Conservation (phyloP, 345 rosid species). For the Eutrema heterophyllum region DNA sequence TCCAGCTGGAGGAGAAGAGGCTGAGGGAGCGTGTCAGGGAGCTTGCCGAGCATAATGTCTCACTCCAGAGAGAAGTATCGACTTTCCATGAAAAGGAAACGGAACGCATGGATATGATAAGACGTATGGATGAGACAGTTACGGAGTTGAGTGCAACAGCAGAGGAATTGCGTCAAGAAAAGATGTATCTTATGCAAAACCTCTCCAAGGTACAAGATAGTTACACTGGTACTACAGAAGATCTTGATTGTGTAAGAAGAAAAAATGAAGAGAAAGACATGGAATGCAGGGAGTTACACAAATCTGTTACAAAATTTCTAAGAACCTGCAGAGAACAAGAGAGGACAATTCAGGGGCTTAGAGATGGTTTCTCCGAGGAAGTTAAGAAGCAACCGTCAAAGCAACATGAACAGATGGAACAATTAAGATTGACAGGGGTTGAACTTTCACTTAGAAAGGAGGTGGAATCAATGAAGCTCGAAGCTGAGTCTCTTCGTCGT, state of each 20-base stretch:
- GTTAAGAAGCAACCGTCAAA: conserved; percentile 37
- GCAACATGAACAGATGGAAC: conserved; percentile 61
- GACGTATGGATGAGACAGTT: conserved; percentile 52
- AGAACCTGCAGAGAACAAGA: conserved; percentile 82
- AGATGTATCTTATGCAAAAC: conserved; percentile 37
- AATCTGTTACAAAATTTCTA: conserved; percentile 48
- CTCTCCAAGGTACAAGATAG: conserved; percentile 52
- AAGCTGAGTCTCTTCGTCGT: conserved; percentile 64
- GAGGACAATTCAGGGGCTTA: conserved; percentile 73
- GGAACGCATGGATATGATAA: conserved; percentile 50
- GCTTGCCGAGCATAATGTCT: conserved; percentile 93
- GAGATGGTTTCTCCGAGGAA: conserved; percentile 44
- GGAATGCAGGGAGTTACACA: conserved; percentile 81
- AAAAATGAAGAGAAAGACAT: conserved; percentile 71
- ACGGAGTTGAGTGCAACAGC: conserved; percentile 43
- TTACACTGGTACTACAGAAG: conserved; percentile 37
- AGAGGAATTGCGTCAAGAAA: conserved; percentile 50
- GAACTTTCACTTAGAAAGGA: conserved; percentile 77
- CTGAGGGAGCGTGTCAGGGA: conserved; percentile 92
- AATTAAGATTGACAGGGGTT: conserved; percentile 73
- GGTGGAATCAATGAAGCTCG: conserved; percentile 51
- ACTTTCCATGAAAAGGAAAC: conserved; percentile 65
- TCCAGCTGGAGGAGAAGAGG: conserved; percentile 75
- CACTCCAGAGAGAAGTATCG: conserved; percentile 82
- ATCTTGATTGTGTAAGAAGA: conserved; percentile 48